A percentile compares a stretch with the other conserved stretches of the same genome.
phyloP scores from a whole-genome alignment of 1,284 basidiomycete genomes.

The Lentinus polychrous region DNA sequence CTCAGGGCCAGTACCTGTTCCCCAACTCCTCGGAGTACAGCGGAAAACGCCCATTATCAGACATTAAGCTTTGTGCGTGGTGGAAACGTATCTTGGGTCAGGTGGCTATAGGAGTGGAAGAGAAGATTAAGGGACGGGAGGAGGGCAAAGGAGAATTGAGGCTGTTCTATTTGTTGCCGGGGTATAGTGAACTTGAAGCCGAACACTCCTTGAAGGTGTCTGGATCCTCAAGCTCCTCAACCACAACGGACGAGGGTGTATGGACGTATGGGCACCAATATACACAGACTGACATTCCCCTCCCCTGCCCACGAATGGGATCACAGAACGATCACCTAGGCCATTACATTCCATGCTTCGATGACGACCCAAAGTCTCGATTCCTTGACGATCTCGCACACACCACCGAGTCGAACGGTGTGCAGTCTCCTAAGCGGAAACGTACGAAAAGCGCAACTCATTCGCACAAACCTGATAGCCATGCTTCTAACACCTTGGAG shows the following conservation, averaged over 20 bases:
- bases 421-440: constrained; percentile 56
- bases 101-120: constrained; percentile 38
- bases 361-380: constrained; percentile 89
- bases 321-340: constrained; percentile 45
- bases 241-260: constrained; percentile 6
- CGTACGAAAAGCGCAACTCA: constrained; percentile 29
- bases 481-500: background rate
- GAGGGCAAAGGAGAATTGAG: constrained; percentile 21
- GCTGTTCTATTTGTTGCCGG: constrained; percentile 69
- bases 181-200: constrained; percentile 67
- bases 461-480: constrained; percentile 10
- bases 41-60: constrained; percentile 74
- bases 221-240: constrained; percentile 17
- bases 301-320: constrained; percentile 44
- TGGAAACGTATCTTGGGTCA: constrained; percentile 75
- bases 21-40: constrained; percentile 77
- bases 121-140: constrained; percentile 9
- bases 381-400: constrained; percentile 85
- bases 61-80: constrained; percentile 84
- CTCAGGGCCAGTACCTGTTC: constrained; percentile 91
- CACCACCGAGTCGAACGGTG: constrained; percentile 53
- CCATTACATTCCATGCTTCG: constrained; percentile 77
- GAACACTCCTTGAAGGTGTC: constrained; percentile 45
- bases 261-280: constrained; percentile 82
- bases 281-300: constrained; percentile 45